Evolutionary conservation across 495 filamentous ascomycete species (phyloP).

Genomic region (Penicillium egyptiacum): DNA sequence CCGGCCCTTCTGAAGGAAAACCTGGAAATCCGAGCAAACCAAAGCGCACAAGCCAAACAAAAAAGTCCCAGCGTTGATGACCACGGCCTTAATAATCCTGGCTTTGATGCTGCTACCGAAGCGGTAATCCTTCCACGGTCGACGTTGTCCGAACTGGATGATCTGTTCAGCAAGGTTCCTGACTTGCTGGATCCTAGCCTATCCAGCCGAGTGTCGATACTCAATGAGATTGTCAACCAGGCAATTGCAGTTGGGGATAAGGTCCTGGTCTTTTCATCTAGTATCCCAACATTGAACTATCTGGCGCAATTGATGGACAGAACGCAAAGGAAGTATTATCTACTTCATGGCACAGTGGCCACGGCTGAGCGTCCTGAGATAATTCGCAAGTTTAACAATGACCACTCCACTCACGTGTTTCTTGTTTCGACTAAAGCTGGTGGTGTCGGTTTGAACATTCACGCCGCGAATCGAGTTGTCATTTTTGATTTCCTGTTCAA

Average conservation of each 20-base stretch:
- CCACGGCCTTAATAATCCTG: neutral
- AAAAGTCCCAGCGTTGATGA: constrained; percentile 5
- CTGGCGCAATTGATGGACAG: constrained; percentile 55
- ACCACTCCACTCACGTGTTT: constrained; percentile 53
- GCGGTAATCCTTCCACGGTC: constrained; percentile 32
- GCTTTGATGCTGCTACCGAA: constrained; percentile 27
- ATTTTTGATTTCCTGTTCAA: constrained; percentile 85
- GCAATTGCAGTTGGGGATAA: constrained; percentile 64
- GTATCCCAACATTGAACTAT: constrained; percentile 65
- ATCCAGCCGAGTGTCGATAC: constrained; percentile 66
- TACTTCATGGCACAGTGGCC: constrained; percentile 65
- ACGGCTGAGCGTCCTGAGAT: constrained; percentile 55
- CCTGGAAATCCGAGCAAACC: constrained; percentile 28
- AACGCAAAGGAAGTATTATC: constrained; percentile 43
- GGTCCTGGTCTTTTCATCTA: constrained; percentile 75
- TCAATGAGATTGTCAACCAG: constrained; percentile 64
- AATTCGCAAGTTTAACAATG: constrained; percentile 65
- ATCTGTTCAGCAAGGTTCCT: constrained; percentile 29
- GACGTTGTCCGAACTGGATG: constrained; percentile 27
- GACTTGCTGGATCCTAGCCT: constrained; percentile 39
- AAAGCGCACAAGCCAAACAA: constrained; percentile 13
- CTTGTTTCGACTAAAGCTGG: constrained; percentile 84
- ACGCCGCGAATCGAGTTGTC: constrained; percentile 81
- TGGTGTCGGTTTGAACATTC: constrained; percentile 79
- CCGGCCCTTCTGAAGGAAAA: constrained; percentile 63